phyloP scores from a whole-genome alignment of 495 filamentous ascomycete genomes.

The Zalerion maritima region DNA sequence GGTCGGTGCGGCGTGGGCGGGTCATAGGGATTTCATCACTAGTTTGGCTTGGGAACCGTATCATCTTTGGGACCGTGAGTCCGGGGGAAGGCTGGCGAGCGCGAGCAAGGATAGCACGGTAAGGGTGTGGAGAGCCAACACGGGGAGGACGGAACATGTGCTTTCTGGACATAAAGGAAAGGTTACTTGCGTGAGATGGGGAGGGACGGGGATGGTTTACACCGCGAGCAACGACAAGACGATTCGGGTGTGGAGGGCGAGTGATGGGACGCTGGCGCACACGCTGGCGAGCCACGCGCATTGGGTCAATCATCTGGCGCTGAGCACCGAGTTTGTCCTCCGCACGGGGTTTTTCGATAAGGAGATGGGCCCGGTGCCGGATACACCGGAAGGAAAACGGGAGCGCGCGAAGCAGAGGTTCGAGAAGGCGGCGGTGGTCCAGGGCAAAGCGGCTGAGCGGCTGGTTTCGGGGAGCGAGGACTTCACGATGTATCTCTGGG shows the following conservation, averaged over 20 bases:
- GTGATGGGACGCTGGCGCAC: constrained; percentile 62
- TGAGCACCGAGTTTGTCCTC: constrained; percentile 86
- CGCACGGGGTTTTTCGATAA: constrained; percentile 73
- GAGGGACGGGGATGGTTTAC: constrained; percentile 75
- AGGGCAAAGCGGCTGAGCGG: constrained; percentile 67
- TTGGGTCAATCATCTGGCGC: constrained; percentile 89
- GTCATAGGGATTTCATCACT: constrained; percentile 84
- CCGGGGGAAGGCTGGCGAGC: constrained; percentile 67
- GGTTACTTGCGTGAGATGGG: constrained; percentile 88
- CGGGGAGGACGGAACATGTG: constrained; percentile 62
- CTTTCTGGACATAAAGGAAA: constrained; percentile 78
- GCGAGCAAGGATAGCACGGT: constrained; percentile 85
- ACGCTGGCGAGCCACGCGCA: constrained; percentile 74
- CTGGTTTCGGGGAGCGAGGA: constrained; percentile 88
- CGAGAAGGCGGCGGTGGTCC: constrained; percentile 68
- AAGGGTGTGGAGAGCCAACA: constrained; percentile 73
- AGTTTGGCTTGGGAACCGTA: constrained; percentile 89
- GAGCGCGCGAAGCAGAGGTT: constrained; percentile 73
- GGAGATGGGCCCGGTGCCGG: constrained; percentile 41
- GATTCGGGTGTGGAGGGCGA: constrained; percentile 80
- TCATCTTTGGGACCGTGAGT: constrained; percentile 62
- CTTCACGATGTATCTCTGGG: constrained; percentile 95
- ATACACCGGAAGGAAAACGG: constrained; percentile 51
- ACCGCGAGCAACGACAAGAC: constrained; percentile 86
- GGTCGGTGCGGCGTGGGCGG: constrained; percentile 64